Conservation (phyloP, 257 asterid species). For the Nicotiana tabacum region DNA sequence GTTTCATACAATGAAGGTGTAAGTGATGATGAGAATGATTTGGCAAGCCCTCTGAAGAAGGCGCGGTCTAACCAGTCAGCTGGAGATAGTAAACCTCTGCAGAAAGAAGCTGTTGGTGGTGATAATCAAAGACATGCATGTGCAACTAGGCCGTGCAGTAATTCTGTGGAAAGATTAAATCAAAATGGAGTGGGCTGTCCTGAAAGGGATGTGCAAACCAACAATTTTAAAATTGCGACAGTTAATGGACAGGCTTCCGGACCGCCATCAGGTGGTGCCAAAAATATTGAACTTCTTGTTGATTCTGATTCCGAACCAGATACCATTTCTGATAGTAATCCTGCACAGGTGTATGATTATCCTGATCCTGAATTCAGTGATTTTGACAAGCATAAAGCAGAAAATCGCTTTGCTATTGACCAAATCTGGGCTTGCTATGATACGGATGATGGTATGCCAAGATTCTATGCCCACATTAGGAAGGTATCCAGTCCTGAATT, state of each 20-base stretch:
- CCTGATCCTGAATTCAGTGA: constrained; percentile 72
- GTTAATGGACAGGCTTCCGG: constrained; percentile 13
- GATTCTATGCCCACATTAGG: constrained; percentile 63
- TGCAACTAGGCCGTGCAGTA: constrained; percentile 11
- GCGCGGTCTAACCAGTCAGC: constrained; percentile 29
- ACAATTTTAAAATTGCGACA: constrained; percentile 14
- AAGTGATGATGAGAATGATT: constrained; percentile 36
- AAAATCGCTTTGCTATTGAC: constrained; percentile 33
- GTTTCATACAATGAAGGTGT: constrained; percentile 49
- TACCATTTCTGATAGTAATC: constrained; percentile 13
- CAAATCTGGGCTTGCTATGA: constrained; percentile 88
- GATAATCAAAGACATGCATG: constrained; percentile 18
- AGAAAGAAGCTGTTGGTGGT: constrained; percentile 16
- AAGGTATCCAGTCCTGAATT: constrained; percentile 38
- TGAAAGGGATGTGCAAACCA: constrained; percentile 20
- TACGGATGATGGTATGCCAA: constrained; percentile 63
- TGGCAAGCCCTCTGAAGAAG: constrained; percentile 29
- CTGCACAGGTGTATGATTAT: constrained; percentile 8
- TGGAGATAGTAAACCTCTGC: constrained; percentile 18
- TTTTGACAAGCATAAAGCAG: constrained; percentile 52
- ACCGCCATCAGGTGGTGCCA: constrained; percentile 18
- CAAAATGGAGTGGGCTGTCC: constrained; percentile 22
- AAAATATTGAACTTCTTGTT: constrained; percentile 28
- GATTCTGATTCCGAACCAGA: constrained; percentile 41
- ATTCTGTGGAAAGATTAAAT: constrained; percentile 17